Conservation (phyloP, 371 early-diverging fungal species). For the Mucor sp. region DNA sequence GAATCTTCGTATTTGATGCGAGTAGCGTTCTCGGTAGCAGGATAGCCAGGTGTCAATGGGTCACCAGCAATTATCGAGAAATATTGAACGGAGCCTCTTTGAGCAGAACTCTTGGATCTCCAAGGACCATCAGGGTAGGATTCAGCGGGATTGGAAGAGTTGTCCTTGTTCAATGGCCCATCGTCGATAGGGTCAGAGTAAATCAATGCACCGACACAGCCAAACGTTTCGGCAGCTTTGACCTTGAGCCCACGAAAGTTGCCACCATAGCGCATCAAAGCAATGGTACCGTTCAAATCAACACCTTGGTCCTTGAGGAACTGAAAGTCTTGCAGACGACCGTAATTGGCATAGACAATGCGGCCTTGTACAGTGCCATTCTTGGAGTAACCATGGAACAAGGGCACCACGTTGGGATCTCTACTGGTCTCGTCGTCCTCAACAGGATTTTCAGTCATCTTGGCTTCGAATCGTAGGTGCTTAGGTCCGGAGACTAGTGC, state of each 20-base stretch:
- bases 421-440: conserved; percentile 54
- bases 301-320: conserved; percentile 50
- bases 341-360: conserved; percentile 73
- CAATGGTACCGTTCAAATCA: conserved; percentile 55
- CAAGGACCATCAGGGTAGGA: conserved; percentile 72
- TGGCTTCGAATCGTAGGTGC: conserved; percentile 55
- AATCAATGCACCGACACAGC: conserved; percentile 62
- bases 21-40: conserved; percentile 57
- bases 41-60: conserved; percentile 67
- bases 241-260: conserved; percentile 68
- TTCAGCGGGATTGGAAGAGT: conserved; percentile 33
- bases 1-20: conserved; percentile 55
- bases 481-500: conserved; percentile 57
- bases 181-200: conserved; percentile 68
- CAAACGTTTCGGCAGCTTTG: conserved; percentile 59
- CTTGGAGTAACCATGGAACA: conserved; percentile 68
- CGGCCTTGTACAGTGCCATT: conserved; percentile 62
- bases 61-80: conserved; percentile 59
- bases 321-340: conserved; percentile 61
- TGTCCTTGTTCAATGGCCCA: conserved; percentile 40
- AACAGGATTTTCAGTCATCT: conserved; percentile 56
- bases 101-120: conserved; percentile 64
- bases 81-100: conserved; percentile 66
- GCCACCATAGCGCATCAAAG: conserved; percentile 65
- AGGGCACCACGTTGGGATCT: conserved; percentile 53